A percentile compares a stretch with the other conserved stretches of the same genome.
Evolutionary conservation across 495 filamentous ascomycete genomes (phyloP).

Genomic region (Lasiosphaeria miniovina): DNA sequence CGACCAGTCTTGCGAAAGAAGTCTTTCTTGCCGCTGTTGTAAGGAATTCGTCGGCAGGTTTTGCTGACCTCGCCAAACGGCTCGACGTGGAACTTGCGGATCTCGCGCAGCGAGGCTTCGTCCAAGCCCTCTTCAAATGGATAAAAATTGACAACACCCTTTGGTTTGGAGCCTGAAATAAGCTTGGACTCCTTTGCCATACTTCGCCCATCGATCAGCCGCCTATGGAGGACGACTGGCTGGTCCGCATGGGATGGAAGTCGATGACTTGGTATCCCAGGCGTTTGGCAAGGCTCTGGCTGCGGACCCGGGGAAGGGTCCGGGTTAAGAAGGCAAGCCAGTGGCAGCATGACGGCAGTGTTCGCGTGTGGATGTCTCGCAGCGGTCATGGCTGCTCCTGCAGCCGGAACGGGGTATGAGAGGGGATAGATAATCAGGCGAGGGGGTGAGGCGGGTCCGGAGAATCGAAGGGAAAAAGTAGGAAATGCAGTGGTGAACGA

Average conservation of each 20-base stretch:
- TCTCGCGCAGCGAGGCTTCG: constrained; percentile 49
- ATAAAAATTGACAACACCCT: constrained; percentile 62
- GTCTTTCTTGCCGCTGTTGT: constrained; percentile 86
- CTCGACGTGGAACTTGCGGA: constrained; percentile 60
- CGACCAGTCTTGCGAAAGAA: constrained; percentile 82
- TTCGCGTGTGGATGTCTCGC: constrained; percentile 22
- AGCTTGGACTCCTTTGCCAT: constrained; percentile 57
- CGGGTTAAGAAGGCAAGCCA: constrained; percentile 63
- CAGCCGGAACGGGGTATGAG: constrained; percentile 20
- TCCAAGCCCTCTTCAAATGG: constrained; percentile 61
- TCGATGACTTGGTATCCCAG: constrained; percentile 10
- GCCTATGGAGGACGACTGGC: constrained; percentile 21
- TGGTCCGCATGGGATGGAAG: constrained; percentile 28
- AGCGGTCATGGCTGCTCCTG: constrained; percentile 15
- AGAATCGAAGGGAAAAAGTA: constrained; percentile 22
- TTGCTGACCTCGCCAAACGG: constrained; percentile 67
- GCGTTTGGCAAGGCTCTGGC: constrained; percentile 11
- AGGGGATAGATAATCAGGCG: not conserved
- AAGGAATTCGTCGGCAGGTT: constrained; percentile 78
- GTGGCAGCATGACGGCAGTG: constrained; percentile 48
- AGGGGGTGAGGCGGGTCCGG: not conserved
- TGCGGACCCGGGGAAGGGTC: constrained; percentile 29
- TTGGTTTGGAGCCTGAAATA: constrained; percentile 54
- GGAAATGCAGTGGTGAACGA: constrained; percentile 13
- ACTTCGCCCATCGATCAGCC: constrained; percentile 36